Percentiles rank a stretch among this genome's conserved stretches.
Conservation (phyloP, 2,329 filamentous ascomycete genomes). For the Exophiala dermatitidis region DNA sequence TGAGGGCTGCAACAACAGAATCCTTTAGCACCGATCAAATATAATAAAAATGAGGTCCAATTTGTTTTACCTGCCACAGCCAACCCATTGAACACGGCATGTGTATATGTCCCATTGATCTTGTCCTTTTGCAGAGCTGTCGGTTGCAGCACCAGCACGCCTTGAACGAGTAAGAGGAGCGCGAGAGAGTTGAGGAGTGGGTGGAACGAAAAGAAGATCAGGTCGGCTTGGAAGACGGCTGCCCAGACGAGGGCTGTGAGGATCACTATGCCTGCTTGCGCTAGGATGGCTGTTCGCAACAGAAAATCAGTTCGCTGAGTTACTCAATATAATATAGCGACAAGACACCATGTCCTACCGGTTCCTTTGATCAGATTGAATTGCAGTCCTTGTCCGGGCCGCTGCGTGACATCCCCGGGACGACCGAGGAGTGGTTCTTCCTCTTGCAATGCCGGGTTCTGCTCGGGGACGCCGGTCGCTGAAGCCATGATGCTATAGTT, state of each 20-base stretch:
- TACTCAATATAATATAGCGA: neutral
- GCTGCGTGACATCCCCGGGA: constrained; percentile 66
- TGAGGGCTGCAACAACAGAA: constrained; percentile 29
- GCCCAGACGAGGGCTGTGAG: constrained; percentile 72
- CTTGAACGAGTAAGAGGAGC: constrained; percentile 68
- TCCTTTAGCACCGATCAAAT: constrained; percentile 14
- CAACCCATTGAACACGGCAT: constrained; percentile 58
- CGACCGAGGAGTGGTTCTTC: constrained; percentile 64
- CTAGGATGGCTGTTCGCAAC: constrained; percentile 63
- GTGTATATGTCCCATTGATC: constrained; percentile 52
- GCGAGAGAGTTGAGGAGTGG: constrained; percentile 60
- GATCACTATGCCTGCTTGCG: constrained; percentile 70
- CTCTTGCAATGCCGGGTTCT: constrained; percentile 44
- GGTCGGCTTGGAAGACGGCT: constrained; percentile 59
- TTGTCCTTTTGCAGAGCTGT: constrained; percentile 74
- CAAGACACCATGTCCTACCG: constrained; percentile 24
- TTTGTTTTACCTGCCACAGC: constrained; percentile 38
- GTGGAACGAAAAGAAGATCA: constrained; percentile 83
- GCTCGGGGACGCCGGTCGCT: constrained; percentile 58
- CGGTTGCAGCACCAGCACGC: constrained; percentile 78
- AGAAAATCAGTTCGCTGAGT: constrained; percentile 15
- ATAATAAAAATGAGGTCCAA: too few relatives aligned
- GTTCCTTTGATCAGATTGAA: constrained; percentile 69
- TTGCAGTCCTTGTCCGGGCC: constrained; percentile 55
- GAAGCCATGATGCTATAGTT: constrained; percentile 52